Conservation (phyloP, 495 filamentous ascomycete genomes). For the Parathielavia hyrcaniae region DNA sequence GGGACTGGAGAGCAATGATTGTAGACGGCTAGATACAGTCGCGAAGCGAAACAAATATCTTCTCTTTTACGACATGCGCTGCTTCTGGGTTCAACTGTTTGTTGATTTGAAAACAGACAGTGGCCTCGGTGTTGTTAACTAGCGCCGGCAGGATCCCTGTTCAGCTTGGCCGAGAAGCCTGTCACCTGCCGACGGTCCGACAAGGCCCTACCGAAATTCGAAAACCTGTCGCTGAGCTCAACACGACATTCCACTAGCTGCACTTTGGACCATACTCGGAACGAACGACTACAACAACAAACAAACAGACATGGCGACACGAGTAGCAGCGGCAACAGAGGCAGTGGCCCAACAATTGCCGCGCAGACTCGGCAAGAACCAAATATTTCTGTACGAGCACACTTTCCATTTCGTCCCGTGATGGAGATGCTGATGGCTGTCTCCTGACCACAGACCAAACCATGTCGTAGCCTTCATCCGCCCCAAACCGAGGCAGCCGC, state of each 20-base stretch:
- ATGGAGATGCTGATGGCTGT: not conserved
- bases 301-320: constrained; percentile 17
- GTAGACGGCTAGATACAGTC: not conserved
- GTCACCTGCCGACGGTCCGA: constrained; percentile 16
- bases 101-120: too few species aligned
- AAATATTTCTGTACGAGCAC: constrained; percentile 59
- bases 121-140: too few species aligned
- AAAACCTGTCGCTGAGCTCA: constrained; percentile 12
- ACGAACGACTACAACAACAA: not conserved
- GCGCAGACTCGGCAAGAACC: constrained; percentile 48
- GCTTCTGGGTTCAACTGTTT: too few species aligned
- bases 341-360: constrained; percentile 18
- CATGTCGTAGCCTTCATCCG: constrained; percentile 71
- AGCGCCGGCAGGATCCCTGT: too few species aligned
- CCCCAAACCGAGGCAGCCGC: constrained; percentile 57
- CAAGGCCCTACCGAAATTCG: not conserved
- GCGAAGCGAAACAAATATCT: not conserved
- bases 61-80: too few species aligned
- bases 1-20: not conserved
- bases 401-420: not conserved
- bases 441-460: constrained; percentile 54
- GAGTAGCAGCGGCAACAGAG: constrained; percentile 17
- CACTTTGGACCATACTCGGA: not conserved
- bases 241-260: not conserved
- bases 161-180: too few species aligned